Evolutionary conservation across 2,329 filamentous ascomycete species (phyloP).

Genomic region (Phoma sp.): DNA sequence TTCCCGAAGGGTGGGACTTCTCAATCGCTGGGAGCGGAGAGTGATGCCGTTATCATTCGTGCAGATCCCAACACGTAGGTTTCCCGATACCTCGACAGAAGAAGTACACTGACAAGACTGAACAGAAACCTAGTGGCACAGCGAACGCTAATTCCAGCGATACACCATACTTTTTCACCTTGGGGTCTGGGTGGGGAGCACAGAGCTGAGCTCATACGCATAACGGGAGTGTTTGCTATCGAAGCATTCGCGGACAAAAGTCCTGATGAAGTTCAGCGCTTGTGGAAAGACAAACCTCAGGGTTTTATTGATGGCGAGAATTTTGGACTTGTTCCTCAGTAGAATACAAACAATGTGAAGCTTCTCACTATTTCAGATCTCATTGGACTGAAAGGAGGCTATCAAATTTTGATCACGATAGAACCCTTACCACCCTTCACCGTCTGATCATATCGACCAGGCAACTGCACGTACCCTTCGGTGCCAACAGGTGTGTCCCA

Average conservation of each 20-base stretch:
- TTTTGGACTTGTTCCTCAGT: neutral
- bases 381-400: too few relatives aligned
- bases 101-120: neutral
- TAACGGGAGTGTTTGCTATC: conserved; percentile 6
- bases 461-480: conserved; percentile 4
- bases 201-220: neutral
- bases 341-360: too few relatives aligned
- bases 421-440: neutral
- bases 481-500: conserved; percentile 6
- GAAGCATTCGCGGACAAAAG: neutral
- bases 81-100: neutral
- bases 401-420: neutral
- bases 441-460: neutral
- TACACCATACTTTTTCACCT: conserved; percentile 1
- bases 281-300: conserved; percentile 2
- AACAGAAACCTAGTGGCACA: conserved; percentile 22
- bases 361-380: too few relatives aligned
- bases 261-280: neutral
- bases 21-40: neutral
- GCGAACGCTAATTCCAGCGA: conserved; percentile 21
- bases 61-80: conserved; percentile 33
- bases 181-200: neutral
- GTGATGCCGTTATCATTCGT: conserved; percentile 10
- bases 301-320: neutral
- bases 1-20: neutral